Evolutionary conservation across 768 basidiomycete genomes (phyloP).

Genomic region (Obba rivulosa): DNA sequence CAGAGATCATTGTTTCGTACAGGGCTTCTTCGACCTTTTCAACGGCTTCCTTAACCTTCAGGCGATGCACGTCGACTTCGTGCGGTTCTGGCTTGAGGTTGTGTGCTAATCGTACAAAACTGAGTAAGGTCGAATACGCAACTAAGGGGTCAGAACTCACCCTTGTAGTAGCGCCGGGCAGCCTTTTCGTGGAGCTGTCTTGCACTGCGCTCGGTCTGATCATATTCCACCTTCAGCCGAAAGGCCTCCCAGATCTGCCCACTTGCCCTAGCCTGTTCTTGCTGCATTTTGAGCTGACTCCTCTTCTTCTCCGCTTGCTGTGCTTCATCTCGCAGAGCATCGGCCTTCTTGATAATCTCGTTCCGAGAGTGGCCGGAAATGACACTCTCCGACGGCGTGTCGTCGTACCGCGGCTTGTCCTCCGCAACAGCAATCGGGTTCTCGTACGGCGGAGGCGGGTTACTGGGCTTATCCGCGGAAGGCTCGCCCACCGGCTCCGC

Average conservation of each 20-base stretch:
- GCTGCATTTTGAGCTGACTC: slow-evolving; percentile 14
- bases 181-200: slow-evolving; percentile 27
- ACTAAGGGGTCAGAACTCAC: slow-evolving; percentile 10
- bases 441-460: slow-evolving; percentile 9
- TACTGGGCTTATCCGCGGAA: not conserved
- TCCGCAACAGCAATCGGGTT: not conserved
- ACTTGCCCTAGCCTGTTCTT: slow-evolving; percentile 20
- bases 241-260: slow-evolving; percentile 21
- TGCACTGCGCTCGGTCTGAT: slow-evolving; percentile 23
- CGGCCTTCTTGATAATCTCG: slow-evolving; percentile 22
- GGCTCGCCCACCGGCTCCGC: slow-evolving; percentile 1
- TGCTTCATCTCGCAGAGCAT: slow-evolving; percentile 25
- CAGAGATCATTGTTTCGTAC: slow-evolving; percentile 23
- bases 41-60: slow-evolving; percentile 27
- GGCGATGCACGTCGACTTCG: slow-evolving; percentile 31
- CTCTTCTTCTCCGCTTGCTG: slow-evolving; percentile 21
- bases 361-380: slow-evolving; percentile 21
- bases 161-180: slow-evolving; percentile 28
- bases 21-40: slow-evolving; percentile 26
- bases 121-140: no score
- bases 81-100: slow-evolving; percentile 23
- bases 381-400: slow-evolving; percentile 15
- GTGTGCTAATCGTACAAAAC: no score
- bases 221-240: slow-evolving; percentile 23
- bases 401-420: not conserved